A percentile compares a stretch with the other conserved stretches of the same genome.
Evolutionary conservation across 1,284 basidiomycete species (phyloP).

Genomic region (Cyathus pygmaeus): DNA sequence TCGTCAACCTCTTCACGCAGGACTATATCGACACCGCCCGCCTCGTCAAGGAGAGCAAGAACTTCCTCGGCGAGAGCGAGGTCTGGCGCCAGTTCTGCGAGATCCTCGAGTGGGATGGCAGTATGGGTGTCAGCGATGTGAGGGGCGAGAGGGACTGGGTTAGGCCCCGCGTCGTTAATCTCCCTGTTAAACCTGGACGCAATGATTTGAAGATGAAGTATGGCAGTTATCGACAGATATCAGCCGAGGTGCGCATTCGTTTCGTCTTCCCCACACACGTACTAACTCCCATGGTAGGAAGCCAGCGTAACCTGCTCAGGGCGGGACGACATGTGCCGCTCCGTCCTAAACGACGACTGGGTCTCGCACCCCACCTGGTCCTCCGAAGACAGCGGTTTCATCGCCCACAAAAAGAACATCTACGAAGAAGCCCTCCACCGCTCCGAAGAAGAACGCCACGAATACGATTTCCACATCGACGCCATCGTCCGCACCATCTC

Average conservation of each 20-base stretch:
- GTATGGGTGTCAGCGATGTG: constrained; percentile 72
- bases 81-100: constrained; percentile 90
- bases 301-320: constrained; percentile 92
- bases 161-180: constrained; percentile 71
- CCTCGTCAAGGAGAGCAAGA: constrained; percentile 82
- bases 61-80: constrained; percentile 86
- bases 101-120: constrained; percentile 84
- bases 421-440: constrained; percentile 97
- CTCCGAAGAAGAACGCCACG: constrained; percentile 97
- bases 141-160: constrained; percentile 82
- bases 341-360: constrained; percentile 96
- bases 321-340: constrained; percentile 94
- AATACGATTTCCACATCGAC: constrained; percentile 97
- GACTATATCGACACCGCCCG: constrained; percentile 91
- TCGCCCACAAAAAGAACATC: constrained; percentile 96
- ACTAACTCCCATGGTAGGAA: constrained; percentile 69
- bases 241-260: constrained; percentile 73
- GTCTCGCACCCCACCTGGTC: constrained; percentile 98
- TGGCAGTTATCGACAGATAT: constrained; percentile 93
- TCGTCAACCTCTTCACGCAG: constrained; percentile 89
- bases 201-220: too few relatives aligned
- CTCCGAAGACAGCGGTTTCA: constrained; percentile 94
- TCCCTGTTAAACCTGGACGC: constrained; percentile 76
- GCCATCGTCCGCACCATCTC: constrained; percentile 93
- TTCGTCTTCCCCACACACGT: constrained; percentile 3